These are phyloP conservation scores for Xylariales sp. DNA, from an alignment of 2,329 filamentous ascomycete genomes.

Conservation along the genomic window DNA sequence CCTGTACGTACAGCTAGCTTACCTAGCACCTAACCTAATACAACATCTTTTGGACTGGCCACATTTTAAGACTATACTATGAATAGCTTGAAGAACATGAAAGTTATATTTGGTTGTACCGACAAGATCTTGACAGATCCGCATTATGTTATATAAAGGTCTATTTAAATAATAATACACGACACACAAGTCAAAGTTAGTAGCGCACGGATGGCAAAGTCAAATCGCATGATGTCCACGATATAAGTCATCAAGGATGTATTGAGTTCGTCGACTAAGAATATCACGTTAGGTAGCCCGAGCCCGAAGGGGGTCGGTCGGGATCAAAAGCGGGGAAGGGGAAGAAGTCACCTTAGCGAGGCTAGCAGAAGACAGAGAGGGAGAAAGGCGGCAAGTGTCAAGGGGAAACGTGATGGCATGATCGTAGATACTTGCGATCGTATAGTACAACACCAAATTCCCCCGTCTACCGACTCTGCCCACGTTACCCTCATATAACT, in stretches of 20 bases:
- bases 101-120: too few species aligned
- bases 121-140: too few species aligned
- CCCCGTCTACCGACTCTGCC: not conserved
- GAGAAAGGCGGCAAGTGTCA: constrained; percentile 12
- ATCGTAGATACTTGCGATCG: constrained; percentile 20
- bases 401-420: constrained; percentile 26
- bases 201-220: too few species aligned
- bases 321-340: not conserved
- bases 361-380: constrained; percentile 1
- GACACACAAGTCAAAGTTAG: too few species aligned
- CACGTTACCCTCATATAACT: constrained; percentile 7
- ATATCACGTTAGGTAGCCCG: constrained; percentile 8
- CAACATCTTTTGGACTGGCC: too few species aligned
- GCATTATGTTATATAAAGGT: too few species aligned
- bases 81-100: too few species aligned
- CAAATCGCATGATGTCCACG: too few species aligned
- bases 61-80: too few species aligned
- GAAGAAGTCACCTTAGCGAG: constrained; percentile 20
- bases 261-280: not conserved
- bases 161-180: too few species aligned
- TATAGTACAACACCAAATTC: constrained; percentile 25
- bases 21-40: too few species aligned
- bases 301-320: not conserved
- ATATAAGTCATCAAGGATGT: not conserved
- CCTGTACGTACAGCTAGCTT: too few species aligned